Percentiles rank a stretch among this genome's conserved stretches.
These are phyloP conservation scores for Saccharomycopsis fodiens DNA, from an alignment of 805 yeast species.

Conservation along the genomic window DNA sequence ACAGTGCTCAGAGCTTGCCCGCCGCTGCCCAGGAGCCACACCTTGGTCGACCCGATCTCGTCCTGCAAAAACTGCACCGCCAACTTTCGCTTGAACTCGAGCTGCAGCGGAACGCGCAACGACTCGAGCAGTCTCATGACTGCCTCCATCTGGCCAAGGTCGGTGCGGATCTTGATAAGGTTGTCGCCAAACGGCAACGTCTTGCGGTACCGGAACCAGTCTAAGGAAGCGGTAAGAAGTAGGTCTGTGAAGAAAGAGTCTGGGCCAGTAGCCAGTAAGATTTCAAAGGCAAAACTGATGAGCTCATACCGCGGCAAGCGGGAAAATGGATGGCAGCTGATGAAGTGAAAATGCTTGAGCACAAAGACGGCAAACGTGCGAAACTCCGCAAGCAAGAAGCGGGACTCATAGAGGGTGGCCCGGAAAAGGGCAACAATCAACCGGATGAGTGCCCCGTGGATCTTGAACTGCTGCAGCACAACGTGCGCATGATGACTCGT, in stretches of 20 bases:
- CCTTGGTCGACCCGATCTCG: constrained; percentile 62
- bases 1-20: not conserved
- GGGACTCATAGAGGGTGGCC: constrained; percentile 67
- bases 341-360: constrained; percentile 41
- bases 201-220: constrained; percentile 66
- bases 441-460: constrained; percentile 62
- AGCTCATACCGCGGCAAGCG: constrained; percentile 70
- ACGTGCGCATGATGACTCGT: constrained; percentile 44
- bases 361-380: constrained; percentile 54
- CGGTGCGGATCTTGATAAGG: constrained; percentile 60
- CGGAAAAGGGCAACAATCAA: constrained; percentile 73
- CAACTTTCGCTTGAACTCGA: constrained; percentile 45
- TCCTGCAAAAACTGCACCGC: constrained; percentile 60
- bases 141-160: constrained; percentile 49
- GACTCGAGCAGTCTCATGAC: constrained; percentile 33
- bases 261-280: constrained; percentile 31
- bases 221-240: constrained; percentile 58
- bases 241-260: constrained; percentile 21
- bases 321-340: constrained; percentile 79
- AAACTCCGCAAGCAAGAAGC: constrained; percentile 60
- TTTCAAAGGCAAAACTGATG: constrained; percentile 57
- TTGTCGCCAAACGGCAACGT: constrained; percentile 84
- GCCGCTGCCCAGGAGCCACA: constrained; percentile 53
- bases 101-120: constrained; percentile 16
- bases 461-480: constrained; percentile 45